Evolutionary conservation across 148 eudicot species (phyloP).

Genomic region (Pouteria glomerata): DNA sequence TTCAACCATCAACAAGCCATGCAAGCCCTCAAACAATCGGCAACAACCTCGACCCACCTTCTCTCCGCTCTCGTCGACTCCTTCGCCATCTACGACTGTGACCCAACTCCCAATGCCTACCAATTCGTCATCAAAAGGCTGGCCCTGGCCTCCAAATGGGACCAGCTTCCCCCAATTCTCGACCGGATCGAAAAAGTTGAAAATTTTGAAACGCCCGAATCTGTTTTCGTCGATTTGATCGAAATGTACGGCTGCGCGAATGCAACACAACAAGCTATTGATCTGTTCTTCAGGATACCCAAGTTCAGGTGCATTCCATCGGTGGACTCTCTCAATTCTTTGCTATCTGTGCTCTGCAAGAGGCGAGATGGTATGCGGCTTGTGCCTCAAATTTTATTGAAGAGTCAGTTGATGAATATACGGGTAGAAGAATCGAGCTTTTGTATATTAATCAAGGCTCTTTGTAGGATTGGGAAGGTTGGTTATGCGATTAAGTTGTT

Average conservation of each 20-base stretch:
- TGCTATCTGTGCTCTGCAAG: conserved; percentile 44
- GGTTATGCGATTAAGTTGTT: conserved; percentile 42
- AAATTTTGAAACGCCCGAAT: conserved; percentile 52
- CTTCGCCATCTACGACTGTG: conserved; percentile 34
- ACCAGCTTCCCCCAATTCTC: conserved; percentile 30
- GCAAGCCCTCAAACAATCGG: conserved; percentile 33
- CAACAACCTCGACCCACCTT: conserved; percentile 18
- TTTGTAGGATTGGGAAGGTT: conserved; percentile 45
- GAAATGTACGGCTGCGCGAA: conserved; percentile 35
- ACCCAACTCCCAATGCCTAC: conserved; percentile 47
- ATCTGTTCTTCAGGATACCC: conserved; percentile 50
- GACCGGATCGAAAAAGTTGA: conserved; percentile 35
- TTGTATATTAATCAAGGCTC: conserved; percentile 42
- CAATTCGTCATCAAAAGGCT: conserved; percentile 40
- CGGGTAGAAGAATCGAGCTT: conserved; percentile 45
- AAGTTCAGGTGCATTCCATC: conserved; percentile 52
- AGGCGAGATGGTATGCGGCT: conserved; percentile 25
- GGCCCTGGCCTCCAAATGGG: conserved; percentile 27
- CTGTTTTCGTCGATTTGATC: conserved; percentile 51
- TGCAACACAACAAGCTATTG: conserved; percentile 39
- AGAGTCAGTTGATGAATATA: conserved; percentile 40
- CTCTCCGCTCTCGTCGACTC: conserved; percentile 38
- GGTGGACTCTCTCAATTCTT: conserved; percentile 38
- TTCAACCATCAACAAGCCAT: conserved; percentile 47
- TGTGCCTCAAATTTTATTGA: conserved; percentile 47